Base-by-base conservation (phyloP, 306 rosid genomes). In the Malus domestica region DNA sequence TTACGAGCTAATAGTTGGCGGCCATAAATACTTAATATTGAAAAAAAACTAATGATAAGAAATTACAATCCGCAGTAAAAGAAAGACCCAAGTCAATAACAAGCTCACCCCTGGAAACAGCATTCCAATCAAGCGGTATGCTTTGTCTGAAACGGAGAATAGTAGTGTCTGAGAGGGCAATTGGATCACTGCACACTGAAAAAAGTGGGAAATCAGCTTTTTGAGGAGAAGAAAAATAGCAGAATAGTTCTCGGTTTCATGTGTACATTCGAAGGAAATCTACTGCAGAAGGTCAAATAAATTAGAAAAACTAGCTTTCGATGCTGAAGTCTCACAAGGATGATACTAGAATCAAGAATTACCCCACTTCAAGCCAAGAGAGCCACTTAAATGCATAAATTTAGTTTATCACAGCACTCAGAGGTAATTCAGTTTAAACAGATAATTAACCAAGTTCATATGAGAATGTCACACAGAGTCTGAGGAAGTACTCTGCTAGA, bases 101-200 rank as follows among this genome's bases (percentile, higher is more conserved):
- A 54, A 35, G 70, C 91, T 82, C 77, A 95, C 99, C 96, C 93
- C 98, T 10, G 99, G 99, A 72, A 95, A 90, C 71, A 95, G 98
- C 99, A 95, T 92, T 82, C 99, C 99, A 74, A 89, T 90, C 90
- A 95, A 87, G 86, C 98, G 98, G 88, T 61, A 89, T 69, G 97
- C 96, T 85, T 89, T 92, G 85, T 95, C 97, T 13, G 99, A 90
- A 78, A 92, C 97, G 30, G 98, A 95, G 30, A 95, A 89, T 75
- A 92, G 92, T 90, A 95, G 71, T 0, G 99, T 95, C 89, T 95
- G 97, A 22, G 99, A 92, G 35, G 99, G 98, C 81, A 95, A 76
- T 70, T 95, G 98, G 78, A 95, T 95, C 76, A 92, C 99, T 30
- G 99, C 99, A 88, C 99, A 95, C 99, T 95, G 93, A 70, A 84